These are phyloP conservation scores for Cyclostephanos tholiformis DNA, from an alignment of 108 stramenopile species.

Conservation along the genomic window DNA sequence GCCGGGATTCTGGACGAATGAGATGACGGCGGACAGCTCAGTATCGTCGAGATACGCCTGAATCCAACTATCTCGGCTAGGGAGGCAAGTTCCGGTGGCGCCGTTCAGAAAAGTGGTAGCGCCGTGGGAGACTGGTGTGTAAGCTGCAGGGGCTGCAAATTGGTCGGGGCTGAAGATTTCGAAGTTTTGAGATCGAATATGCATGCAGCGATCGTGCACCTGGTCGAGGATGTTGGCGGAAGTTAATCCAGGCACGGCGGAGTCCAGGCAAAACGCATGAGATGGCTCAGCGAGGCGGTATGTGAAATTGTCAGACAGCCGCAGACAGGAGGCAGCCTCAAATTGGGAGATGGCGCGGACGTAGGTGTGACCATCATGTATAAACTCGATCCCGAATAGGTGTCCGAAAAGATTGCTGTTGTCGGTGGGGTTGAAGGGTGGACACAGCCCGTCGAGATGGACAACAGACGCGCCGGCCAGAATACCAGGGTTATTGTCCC, in stretches of 20 bases:
- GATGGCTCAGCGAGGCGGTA: neutral
- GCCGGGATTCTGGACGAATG: neutral
- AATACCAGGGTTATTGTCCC: neutral
- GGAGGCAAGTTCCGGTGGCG: neutral
- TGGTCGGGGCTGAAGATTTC: neutral
- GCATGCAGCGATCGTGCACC: neutral
- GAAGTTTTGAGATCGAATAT: constrained; percentile 1
- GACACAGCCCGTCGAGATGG: neutral
- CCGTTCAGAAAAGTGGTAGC: constrained; percentile 10
- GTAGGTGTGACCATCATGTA: neutral
- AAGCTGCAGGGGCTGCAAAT: constrained; percentile 5
- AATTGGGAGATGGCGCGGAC: constrained; percentile 21
- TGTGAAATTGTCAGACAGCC: constrained; percentile 4
- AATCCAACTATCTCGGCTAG: neutral
- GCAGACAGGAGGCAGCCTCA: constrained; percentile 13
- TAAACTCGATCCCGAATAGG: constrained; percentile 23
- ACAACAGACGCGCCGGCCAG: neutral
- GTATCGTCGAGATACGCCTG: neutral
- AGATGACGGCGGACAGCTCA: neutral
- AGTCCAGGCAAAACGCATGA: neutral
- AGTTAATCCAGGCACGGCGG: neutral
- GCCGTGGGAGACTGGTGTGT: too few species aligned
- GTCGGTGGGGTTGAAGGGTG: neutral
- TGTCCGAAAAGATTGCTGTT: constrained; percentile 7
- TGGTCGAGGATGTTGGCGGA: neutral